Evolutionary conservation across 495 filamentous ascomycete genomes (phyloP).

Genomic region (Ramalina peruviana): DNA sequence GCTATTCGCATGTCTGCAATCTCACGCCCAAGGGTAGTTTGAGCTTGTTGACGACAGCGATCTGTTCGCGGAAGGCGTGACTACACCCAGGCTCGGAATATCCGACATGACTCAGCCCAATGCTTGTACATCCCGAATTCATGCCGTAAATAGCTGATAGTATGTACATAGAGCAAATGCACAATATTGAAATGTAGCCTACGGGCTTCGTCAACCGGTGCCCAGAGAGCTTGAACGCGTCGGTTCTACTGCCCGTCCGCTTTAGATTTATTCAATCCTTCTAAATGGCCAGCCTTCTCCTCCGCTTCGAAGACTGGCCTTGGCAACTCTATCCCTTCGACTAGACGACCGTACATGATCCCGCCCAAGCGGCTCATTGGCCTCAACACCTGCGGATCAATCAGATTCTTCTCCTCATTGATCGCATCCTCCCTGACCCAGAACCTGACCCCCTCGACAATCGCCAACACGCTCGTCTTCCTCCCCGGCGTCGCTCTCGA

Average conservation of each 20-base stretch:
- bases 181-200: slow-evolving; percentile 1
- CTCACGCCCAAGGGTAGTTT: neutral
- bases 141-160: slow-evolving; percentile 6
- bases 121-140: neutral
- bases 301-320: slow-evolving; percentile 51
- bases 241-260: slow-evolving; percentile 22
- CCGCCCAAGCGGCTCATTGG: slow-evolving; percentile 74
- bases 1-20: no score
- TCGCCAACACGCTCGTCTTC: slow-evolving; percentile 56
- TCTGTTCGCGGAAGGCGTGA: neutral
- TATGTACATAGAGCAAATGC: slow-evolving; percentile 10
- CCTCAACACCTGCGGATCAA: slow-evolving; percentile 56
- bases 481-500: slow-evolving; percentile 51
- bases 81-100: neutral
- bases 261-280: slow-evolving; percentile 27
- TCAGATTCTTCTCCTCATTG: slow-evolving; percentile 54
- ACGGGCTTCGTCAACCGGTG: slow-evolving; percentile 3
- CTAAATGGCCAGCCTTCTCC: slow-evolving; percentile 27
- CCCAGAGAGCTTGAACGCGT: neutral
- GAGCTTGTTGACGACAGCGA: neutral
- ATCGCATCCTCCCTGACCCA: slow-evolving; percentile 85
- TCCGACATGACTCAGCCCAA: neutral
- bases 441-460: slow-evolving; percentile 77
- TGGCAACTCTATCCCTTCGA: slow-evolving; percentile 61
- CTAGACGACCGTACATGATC: slow-evolving; percentile 62